Percentiles rank a stretch among this genome's conserved stretches.
These are phyloP conservation scores for Trapa incisa DNA, from an alignment of 345 rosid species.

Conservation along the genomic window DNA sequence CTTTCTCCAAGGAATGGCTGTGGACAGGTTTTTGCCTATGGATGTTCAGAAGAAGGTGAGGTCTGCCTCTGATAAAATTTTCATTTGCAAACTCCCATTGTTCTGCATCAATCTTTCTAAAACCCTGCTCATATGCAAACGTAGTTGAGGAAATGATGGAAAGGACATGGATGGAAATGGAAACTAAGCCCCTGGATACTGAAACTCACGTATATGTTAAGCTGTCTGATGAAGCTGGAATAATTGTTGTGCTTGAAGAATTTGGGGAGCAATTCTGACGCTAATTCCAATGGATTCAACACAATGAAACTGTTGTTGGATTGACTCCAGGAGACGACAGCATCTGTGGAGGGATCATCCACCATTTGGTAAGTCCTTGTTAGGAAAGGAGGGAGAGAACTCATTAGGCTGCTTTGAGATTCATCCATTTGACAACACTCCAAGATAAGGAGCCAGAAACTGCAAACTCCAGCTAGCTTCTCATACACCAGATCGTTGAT, in stretches of 20 bases:
- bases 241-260: conserved; percentile 89
- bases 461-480: background rate
- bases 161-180: background rate
- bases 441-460: background rate
- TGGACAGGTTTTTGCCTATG: conserved; percentile 88
- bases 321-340: conserved; percentile 68
- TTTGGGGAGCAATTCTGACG: conserved; percentile 63
- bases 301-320: conserved; percentile 65
- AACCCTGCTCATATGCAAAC: conserved; percentile 44
- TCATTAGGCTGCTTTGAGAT: conserved; percentile 49
- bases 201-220: conserved; percentile 34
- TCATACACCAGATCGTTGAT: background rate
- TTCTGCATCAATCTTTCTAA: conserved; percentile 70
- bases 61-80: conserved; percentile 62
- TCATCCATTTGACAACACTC: conserved; percentile 43
- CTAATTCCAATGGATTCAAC: conserved; percentile 62
- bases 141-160: conserved; percentile 4
- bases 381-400: conserved; percentile 80
- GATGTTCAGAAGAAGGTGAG: conserved; percentile 71
- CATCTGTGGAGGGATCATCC: conserved; percentile 57
- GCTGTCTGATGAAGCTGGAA: conserved; percentile 96
- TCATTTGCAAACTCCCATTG: conserved; percentile 94
- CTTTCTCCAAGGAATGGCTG: conserved; percentile 62
- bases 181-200: conserved; percentile 21
- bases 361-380: conserved; percentile 86